Evolutionary conservation across 208 protist species (phyloP), one percentile per base, ranked within the genome.

Genomic region (Crithidia expoeki): DNA sequence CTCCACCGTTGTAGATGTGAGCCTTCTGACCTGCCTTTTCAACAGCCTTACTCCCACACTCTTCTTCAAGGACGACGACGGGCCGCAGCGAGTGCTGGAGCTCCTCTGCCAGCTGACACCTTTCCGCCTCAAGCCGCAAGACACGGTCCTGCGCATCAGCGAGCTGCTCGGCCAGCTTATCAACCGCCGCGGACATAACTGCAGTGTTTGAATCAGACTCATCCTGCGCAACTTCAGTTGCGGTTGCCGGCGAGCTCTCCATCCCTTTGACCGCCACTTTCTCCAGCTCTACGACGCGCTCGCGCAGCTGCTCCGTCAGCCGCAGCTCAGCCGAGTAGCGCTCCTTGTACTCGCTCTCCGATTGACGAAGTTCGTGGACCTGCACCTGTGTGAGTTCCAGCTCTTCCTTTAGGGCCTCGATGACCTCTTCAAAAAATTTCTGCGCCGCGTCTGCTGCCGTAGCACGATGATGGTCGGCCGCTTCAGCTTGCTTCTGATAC

Each of bases 361-460:
- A 56, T 7, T 25, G 16, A 9, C 33, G 46, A 0, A 77, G 57
- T 33, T 64, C 27, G 11, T 34, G 30, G 9, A 59, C 17, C 36
- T 68, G 60, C 27, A 38, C 51, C 56, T 78, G 72, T 4, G 77
- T 75, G 5, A 62, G n/a, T 25, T 53, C 68, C 0, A 76, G 64
- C 70, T 81, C 70, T 36, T 76, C 68, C 42, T 62, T 61, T 30
- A 81, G 40, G n/a, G 62, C 64, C 52, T 53, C 2, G 17, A 81
- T 21, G 50, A 64, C 55, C 25, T 57, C 49, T 7, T 76, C 49
- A 10, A 68, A 33, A 25, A 59, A 50, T 2, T 40, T 46, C 36
- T 53, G 30, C 40, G 11, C 40, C 34, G 33, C 71, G 0, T 25
- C 47, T 4, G 58, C 66, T 3, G 56, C 53, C 9, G 11, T 32